Evolutionary conservation across 768 basidiomycete genomes (phyloP).

Genomic region (Clitopilus passeckerianus): DNA sequence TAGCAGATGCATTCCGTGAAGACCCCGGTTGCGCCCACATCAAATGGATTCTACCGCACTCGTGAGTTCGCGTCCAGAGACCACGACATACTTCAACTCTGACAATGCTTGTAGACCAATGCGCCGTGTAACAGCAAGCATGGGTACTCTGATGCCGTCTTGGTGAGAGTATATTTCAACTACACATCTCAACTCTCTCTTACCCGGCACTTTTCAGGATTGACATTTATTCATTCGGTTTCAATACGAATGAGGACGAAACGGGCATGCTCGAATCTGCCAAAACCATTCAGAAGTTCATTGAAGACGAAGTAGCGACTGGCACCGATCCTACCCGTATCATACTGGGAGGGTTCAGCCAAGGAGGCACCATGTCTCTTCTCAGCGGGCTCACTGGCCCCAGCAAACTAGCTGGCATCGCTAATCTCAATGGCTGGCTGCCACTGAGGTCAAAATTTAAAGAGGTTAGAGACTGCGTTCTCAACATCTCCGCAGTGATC

Average conservation of each 20-base stretch:
- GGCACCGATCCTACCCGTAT: slow-evolving; percentile 69
- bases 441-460: slow-evolving; percentile 64
- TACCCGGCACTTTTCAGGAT: slow-evolving; percentile 46
- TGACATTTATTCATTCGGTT: slow-evolving; percentile 66
- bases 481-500: neutral
- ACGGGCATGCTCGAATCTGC: slow-evolving; percentile 67
- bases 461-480: slow-evolving; percentile 36
- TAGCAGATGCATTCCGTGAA: slow-evolving; percentile 60
- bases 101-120: slow-evolving; percentile 31
- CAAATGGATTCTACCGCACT: slow-evolving; percentile 89
- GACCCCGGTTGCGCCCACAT: slow-evolving; percentile 61
- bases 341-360: slow-evolving; percentile 85
- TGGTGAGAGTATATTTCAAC: slow-evolving; percentile 40
- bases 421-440: slow-evolving; percentile 76
- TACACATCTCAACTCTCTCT: neutral
- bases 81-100: slow-evolving; percentile 1
- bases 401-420: slow-evolving; percentile 67
- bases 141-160: slow-evolving; percentile 69
- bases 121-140: slow-evolving; percentile 70
- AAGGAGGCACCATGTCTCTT: slow-evolving; percentile 79
- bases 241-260: slow-evolving; percentile 67
- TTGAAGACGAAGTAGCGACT: slow-evolving; percentile 68
- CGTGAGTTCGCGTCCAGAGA: slow-evolving; percentile 38
- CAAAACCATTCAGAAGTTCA: slow-evolving; percentile 57
- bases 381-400: slow-evolving; percentile 66